Conservation (phyloP, 345 rosid species). For the Iberis pinnata region DNA sequence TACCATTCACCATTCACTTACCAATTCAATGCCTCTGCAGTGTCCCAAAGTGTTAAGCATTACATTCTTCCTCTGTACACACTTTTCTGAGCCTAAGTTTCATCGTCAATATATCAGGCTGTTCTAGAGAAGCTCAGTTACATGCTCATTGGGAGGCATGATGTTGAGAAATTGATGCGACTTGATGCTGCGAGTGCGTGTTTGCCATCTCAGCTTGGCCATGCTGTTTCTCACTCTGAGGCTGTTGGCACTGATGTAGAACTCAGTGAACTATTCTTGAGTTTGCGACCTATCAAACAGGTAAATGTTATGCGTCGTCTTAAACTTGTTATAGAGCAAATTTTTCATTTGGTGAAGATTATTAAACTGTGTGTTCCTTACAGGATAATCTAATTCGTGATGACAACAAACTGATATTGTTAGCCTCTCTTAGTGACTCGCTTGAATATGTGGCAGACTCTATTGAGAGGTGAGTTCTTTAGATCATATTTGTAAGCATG, state of each 20-base stretch:
- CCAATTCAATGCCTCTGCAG: not conserved
- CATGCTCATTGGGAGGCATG: slow-evolving; percentile 97
- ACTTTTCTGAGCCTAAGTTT: slow-evolving; percentile 21
- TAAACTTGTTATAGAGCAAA: not conserved
- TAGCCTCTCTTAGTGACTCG: slow-evolving; percentile 96
- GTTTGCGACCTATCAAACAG: slow-evolving; percentile 81
- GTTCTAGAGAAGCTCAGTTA: slow-evolving; percentile 98
- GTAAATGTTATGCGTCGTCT: slow-evolving; percentile 31
- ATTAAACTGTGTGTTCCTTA: slow-evolving; percentile 6
- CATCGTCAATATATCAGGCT: slow-evolving; percentile 55
- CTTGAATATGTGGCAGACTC: slow-evolving; percentile 96
- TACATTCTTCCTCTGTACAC: slow-evolving; percentile 5
- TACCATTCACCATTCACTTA: not conserved
- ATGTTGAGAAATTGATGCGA: slow-evolving; percentile 92
- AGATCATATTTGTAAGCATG: slow-evolving; percentile 20
- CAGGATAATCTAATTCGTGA: slow-evolving; percentile 97
- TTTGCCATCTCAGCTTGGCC: slow-evolving; percentile 52
- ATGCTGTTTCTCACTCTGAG: slow-evolving; percentile 45
- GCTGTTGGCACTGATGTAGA: slow-evolving; percentile 52
- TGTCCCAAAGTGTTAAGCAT: slow-evolving; percentile 3
- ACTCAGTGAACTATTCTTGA: slow-evolving; percentile 63
- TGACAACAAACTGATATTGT: slow-evolving; percentile 82
- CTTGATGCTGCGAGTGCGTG: slow-evolving; percentile 69
- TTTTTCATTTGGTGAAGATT: slow-evolving; percentile 3
- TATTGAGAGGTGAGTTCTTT: slow-evolving; percentile 69